Percentiles rank a stretch among this genome's conserved stretches.
phyloP scores from a whole-genome alignment of 192 early-diverging fungal genomes.

The Coemansia sp. region DNA sequence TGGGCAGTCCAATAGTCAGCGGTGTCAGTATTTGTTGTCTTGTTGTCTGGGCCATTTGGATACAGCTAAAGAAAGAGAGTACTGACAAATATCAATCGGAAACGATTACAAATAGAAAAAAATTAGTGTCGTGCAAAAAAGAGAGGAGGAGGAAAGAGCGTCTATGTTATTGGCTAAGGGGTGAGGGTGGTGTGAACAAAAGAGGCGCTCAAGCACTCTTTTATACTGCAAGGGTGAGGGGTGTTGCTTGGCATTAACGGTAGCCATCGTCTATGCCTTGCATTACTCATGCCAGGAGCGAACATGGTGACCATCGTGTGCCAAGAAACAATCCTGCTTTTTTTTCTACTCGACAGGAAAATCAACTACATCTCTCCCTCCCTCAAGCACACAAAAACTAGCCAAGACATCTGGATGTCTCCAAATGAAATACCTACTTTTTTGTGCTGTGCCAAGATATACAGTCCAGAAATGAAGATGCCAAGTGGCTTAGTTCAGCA shows the following conservation, averaged over 20 bases:
- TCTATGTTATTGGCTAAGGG: not conserved
- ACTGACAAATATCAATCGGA: not conserved
- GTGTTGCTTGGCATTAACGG: not conserved
- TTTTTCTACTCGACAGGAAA: too few relatives aligned
- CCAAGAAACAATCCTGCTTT: too few relatives aligned
- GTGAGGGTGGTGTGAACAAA: not conserved
- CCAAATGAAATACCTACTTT: not conserved
- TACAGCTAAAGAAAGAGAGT: too few relatives aligned
- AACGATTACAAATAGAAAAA: not conserved
- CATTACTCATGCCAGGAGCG: too few relatives aligned
- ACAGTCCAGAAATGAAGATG: not conserved
- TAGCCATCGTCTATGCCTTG: too few relatives aligned
- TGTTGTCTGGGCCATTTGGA: not conserved
- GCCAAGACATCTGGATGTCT: too few relatives aligned
- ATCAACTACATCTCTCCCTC: too few relatives aligned
- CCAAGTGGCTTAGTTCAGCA: not conserved
- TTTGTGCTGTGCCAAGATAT: not conserved
- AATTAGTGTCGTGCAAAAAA: not conserved
- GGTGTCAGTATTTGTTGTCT: not conserved
- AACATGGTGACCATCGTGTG: too few relatives aligned
- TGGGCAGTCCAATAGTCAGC: not conserved
- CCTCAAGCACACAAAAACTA: too few relatives aligned
- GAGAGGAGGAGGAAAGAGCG: not conserved
- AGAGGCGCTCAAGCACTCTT: not conserved
- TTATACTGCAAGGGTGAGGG: conserved; percentile 1